These are phyloP conservation scores for Amanita thiersii DNA, from an alignment of 768 basidiomycete species.

Conservation along the genomic window DNA sequence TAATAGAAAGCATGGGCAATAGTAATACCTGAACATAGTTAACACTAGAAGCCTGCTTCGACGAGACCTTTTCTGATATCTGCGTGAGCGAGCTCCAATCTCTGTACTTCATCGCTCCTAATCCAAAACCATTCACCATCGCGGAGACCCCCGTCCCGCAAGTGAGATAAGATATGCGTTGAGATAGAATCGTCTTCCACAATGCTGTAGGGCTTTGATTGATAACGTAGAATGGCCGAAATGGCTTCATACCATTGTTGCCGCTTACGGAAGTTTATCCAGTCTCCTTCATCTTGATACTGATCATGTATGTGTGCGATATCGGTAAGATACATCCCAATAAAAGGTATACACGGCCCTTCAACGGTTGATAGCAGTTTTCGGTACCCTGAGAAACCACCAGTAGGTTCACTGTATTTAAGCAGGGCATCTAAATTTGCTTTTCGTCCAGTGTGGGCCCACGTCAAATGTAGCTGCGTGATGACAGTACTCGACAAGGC, in stretches of 20 bases:
- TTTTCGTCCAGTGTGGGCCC: conserved; percentile 53
- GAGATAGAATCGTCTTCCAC: conserved; percentile 35
- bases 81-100: conserved; percentile 48
- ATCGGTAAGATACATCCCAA: conserved; percentile 55
- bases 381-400: conserved; percentile 51
- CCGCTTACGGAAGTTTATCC: conserved; percentile 46
- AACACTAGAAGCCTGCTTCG: conserved; percentile 50
- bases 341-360: conserved; percentile 60
- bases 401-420: conserved; percentile 50
- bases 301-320: conserved; percentile 48
- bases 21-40: not conserved
- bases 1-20: too few relatives aligned
- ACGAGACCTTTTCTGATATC: conserved; percentile 64
- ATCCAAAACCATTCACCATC: conserved; percentile 49
- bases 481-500: conserved; percentile 56
- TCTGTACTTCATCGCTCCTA: conserved; percentile 53
- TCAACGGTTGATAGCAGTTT: conserved; percentile 36
- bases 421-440: conserved; percentile 42
- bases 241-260: conserved; percentile 51
- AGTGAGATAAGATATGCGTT: conserved; percentile 37
- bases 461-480: conserved; percentile 50
- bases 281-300: conserved; percentile 30
- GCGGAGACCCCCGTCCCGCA: conserved; percentile 30
- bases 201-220: conserved; percentile 41
- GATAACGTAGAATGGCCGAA: conserved; percentile 47